These are phyloP conservation scores for Salix suchowensis DNA, from an alignment of 345 rosid species.

Conservation along the genomic window DNA sequence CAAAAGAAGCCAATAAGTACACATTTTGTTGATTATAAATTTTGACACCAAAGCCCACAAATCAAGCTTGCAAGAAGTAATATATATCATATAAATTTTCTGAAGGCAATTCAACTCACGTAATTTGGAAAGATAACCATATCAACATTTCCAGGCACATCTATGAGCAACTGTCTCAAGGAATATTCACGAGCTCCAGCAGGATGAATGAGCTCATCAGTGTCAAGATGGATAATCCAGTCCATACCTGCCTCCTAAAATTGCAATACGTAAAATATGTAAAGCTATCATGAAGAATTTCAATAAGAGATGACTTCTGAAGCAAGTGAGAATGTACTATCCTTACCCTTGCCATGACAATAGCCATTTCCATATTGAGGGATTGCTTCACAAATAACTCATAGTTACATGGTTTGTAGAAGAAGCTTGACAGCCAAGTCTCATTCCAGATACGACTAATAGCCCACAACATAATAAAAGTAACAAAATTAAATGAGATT, in stretches of 20 bases:
- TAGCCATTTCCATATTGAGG: slow-evolving; percentile 97
- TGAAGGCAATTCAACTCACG: slow-evolving; percentile 47
- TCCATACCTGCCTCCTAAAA: slow-evolving; percentile 72
- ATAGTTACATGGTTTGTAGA: slow-evolving; percentile 89
- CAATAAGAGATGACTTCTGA: neutral
- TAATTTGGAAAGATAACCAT: slow-evolving; percentile 83
- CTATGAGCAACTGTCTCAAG: slow-evolving; percentile 61
- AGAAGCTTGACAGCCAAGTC: slow-evolving; percentile 90
- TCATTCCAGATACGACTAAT: slow-evolving; percentile 93
- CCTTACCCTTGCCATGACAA: slow-evolving; percentile 88
- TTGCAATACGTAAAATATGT: neutral
- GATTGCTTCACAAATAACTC: slow-evolving; percentile 97
- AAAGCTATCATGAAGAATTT: neutral
- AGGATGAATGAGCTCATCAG: slow-evolving; percentile 84
- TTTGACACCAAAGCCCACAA: neutral
- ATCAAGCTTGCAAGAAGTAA: neutral
- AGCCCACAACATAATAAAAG: slow-evolving; percentile 12
- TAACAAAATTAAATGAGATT: slow-evolving; percentile 7
- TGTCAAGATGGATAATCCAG: slow-evolving; percentile 96
- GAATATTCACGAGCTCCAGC: slow-evolving; percentile 78
- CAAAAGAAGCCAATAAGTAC: neutral
- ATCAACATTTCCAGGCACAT: slow-evolving; percentile 65
- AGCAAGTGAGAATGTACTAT: slow-evolving; percentile 19
- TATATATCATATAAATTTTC: neutral
- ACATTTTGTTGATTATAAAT: neutral